Evolutionary conservation across 345 rosid genomes (phyloP).

Genomic region (Lumnitzera littorea): DNA sequence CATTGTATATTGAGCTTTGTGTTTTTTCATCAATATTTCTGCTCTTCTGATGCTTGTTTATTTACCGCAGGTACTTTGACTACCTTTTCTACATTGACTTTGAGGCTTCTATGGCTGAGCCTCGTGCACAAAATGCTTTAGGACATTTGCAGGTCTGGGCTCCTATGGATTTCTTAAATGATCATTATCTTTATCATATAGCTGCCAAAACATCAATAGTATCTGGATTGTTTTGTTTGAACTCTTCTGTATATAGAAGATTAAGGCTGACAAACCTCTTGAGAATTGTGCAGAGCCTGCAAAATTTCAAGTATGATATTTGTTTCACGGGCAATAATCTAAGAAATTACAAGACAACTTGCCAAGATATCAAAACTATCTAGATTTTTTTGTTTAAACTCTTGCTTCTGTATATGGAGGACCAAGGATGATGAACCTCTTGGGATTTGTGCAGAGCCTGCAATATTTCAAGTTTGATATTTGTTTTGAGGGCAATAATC

Average conservation of each 20-base stretch:
- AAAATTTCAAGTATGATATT: too few relatives aligned
- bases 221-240: too few relatives aligned
- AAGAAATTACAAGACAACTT: not conserved
- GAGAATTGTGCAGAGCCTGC: too few relatives aligned
- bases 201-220: not conserved
- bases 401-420: too few relatives aligned
- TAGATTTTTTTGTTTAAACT: too few relatives aligned
- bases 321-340: too few relatives aligned
- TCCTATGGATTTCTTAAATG: not conserved
- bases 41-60: not conserved
- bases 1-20: not conserved
- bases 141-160: conserved; percentile 39
- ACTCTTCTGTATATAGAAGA: too few relatives aligned
- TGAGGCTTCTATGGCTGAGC: conserved; percentile 57
- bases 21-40: not conserved
- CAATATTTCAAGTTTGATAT: too few relatives aligned
- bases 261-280: too few relatives aligned
- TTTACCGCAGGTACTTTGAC: conserved; percentile 37
- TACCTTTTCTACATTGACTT: conserved; percentile 48
- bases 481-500: too few relatives aligned
- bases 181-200: not conserved
- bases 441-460: too few relatives aligned
- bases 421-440: too few relatives aligned
- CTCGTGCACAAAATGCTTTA: conserved; percentile 44
- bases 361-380: not conserved